Base-by-base conservation (phyloP, 2,329 filamentous ascomycete genomes). In the Microcyclospora pomicola region DNA sequence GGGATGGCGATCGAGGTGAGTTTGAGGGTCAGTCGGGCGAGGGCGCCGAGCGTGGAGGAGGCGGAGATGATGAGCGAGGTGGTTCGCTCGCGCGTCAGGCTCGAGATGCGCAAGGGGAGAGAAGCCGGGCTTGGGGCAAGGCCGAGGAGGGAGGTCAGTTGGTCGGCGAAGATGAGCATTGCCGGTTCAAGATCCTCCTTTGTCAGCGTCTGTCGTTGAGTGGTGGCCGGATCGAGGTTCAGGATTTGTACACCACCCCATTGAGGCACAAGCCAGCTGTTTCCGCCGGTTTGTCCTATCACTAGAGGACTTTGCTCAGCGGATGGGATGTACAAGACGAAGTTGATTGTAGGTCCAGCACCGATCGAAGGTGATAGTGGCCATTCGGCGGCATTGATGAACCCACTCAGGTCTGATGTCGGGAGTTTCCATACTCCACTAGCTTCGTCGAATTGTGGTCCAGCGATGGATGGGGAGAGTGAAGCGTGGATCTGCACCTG, bases 341-440 rank as follows among this genome's bases (percentile, higher is more conserved):
- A 96, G 61, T 98, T 96, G 54, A 98, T 78, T 0, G 91, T 98
- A 1, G 91, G 91, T 0, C 88, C 88, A 13, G 76, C 77, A 31
- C 87, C 91, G 48, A 98, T 96, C 40, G 85, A 94, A 0, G 88
- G 88, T 44, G 82, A 93, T 2, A 98, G 64, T 0, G 91, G 91
- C 91, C 91, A 98, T 63, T 98, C 91, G 2, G 91, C 91, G 2
- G 88, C 87, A 53, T 98, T 98, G 60, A 98, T 86, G 54, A 98
- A 98, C 1, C 83, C 87, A 29, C 84, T 85, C 1, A 98, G 69
- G 51, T 94, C 86, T 49, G 93, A 82, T 56, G 85, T 87, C 51
- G 74, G 77, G 28, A 98, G 65, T 0, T 66, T 72, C 75, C 75
- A 80, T 27, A 80, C 70, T 15, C 77, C 62, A n/a, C 59, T 59